Evolutionary conservation across 176 grass and related monocot genomes (phyloP), one percentile per base, ranked within the genome.

Genomic region (Poa pratensis): DNA sequence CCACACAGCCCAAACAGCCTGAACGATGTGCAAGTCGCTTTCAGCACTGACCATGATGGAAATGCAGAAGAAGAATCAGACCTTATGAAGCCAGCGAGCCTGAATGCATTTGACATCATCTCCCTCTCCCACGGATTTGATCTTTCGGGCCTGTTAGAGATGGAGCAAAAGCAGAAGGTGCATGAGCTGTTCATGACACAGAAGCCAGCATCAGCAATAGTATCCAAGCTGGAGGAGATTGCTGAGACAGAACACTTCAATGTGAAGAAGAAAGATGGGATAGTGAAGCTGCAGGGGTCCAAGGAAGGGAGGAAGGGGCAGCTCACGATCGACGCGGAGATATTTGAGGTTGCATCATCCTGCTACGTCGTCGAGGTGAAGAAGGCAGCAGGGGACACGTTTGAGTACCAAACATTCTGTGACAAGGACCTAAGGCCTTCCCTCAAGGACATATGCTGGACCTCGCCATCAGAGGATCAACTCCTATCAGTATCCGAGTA

Each of bases 21-120:
- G 15, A 59, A 57, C 3, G 87, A 86, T 19, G 46, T 75, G 72
- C 72, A 74, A 0, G 42, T 48, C 3, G 69, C 42, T 16, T 73
- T 75, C 46, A 75, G 72, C 72, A 52, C 46, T 17, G 15, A 75
- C 46, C 16, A 75, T 17, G 24, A 54, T 52, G 49, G 26, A 23
- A 90, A 50, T n/a, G 86, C 49, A 32, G 51, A 81, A 43, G 27
- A 18, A 79, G 59, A 77, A 84, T 63, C 20, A n/a, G 9, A 23
- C 30, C 5, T 7, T 18, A 32, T 13, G 63, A 81, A 9, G 75
- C 90, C 89, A 0, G 87, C 89, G 5, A 94, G 95, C 59, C 73
- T 94, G 22, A 97, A 94, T 11, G 92, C 95, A 0, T 94, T 97
- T n/a, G 90, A 97, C 70, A 94, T 97, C 80, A 97, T 94, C 77